Evolutionary conservation across 1,284 basidiomycete species (phyloP), one percentile per base, ranked within the genome.

Genomic region (Pisolithus thermaeus): DNA sequence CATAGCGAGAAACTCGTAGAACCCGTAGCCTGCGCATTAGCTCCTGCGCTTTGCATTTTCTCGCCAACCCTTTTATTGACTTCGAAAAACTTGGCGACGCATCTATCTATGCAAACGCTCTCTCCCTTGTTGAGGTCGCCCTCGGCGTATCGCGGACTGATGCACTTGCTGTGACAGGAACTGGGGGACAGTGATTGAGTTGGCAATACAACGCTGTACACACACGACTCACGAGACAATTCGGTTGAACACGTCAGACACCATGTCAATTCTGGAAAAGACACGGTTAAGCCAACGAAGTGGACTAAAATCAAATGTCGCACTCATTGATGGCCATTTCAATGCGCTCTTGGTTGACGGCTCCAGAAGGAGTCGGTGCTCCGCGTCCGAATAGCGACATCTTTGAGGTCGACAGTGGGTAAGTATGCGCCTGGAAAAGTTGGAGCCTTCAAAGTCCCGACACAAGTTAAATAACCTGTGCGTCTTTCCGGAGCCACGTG

Each of bases 21-120:
- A 6, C 73, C 73, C 22, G 64, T 66, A 42, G 61, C 66, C 61
- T 66, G 67, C 11, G 66, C 71, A 54, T 72, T 76, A 48, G 74
- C 73, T 35, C 76, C 77, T 39, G 74, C 77, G 49, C 65, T 75
- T 62, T 83, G 81, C 72, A 97, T 79, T 70, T 92, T 87, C 73
- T 97, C 92, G 47, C 93, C 93, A 46, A 97, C 91, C 73, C 93
- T 93, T 72, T 93, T 93, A 79, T 98, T 96, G 58, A 95, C 95
- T 62, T 92, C 90, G 70, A 90, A 91, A 74, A 90, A 95, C 70
- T 95, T 95, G 55, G 87, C 80, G 18, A 92, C 92, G 68, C 88
- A 97, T 72, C 95, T 76, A 75, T 99, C 97, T 59, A 99, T 88
- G 79, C 97, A 99, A 54, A 98, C 95, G 63, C 90, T 92, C 73